Conservation (phyloP, 176 grass and related monocot genomes). For the Juncus effusus region DNA sequence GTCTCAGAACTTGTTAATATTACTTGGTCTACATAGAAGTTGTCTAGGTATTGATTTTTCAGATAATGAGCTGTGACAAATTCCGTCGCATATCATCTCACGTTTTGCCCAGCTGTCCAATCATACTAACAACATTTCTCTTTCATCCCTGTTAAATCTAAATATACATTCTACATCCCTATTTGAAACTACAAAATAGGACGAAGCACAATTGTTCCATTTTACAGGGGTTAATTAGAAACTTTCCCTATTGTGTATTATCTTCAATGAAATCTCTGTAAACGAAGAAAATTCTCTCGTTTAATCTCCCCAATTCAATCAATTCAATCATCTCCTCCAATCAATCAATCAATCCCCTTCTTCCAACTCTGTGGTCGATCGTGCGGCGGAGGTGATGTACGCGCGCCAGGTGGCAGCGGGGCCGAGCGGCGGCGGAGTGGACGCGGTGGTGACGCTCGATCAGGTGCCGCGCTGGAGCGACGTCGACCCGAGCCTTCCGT, state of each 20-base stretch:
- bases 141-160: neutral
- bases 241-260: slow-evolving; percentile 1
- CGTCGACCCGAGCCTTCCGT: slow-evolving; percentile 57
- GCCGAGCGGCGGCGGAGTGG: slow-evolving; percentile 44
- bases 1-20: neutral
- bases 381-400: slow-evolving; percentile 22
- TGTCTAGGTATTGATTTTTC: neutral
- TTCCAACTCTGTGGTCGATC: neutral
- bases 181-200: no score
- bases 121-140: neutral
- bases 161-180: no score
- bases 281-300: neutral
- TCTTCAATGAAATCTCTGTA: neutral
- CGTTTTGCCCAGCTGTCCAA: slow-evolving; percentile 7
- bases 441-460: slow-evolving; percentile 66
- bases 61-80: slow-evolving; percentile 4
- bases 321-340: slow-evolving; percentile 15
- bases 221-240: neutral
- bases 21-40: neutral
- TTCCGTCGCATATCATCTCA: neutral
- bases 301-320: neutral
- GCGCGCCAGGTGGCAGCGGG: slow-evolving; percentile 25
- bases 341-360: slow-evolving; percentile 29
- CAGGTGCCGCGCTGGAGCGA: slow-evolving; percentile 93
- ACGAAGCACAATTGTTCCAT: no score